Evolutionary conservation across 208 protist species (phyloP), one percentile per base, ranked within the genome.

Genomic region (Balamuthia mandrillaris): DNA sequence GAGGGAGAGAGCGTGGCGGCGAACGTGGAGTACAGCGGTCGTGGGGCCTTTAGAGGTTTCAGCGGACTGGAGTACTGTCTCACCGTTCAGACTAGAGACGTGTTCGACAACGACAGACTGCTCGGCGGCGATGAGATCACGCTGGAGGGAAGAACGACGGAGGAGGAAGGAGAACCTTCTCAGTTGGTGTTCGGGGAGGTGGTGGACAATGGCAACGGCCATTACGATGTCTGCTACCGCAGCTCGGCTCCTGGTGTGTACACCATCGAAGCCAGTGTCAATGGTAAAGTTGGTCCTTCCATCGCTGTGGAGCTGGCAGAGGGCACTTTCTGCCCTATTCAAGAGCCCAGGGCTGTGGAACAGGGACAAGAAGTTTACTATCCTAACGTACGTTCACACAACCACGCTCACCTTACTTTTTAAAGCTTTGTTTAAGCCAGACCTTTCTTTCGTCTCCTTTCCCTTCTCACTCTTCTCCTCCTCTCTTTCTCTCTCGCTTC

Each of bases 21-120:
- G 16, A 84, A 58, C 78, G 27, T 29, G 18, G 16, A 27, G 27
- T 16, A 33, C 24, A 70, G 60, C 37, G 78, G 56, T n/a, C 7
- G 65, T 3, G 78, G 56, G 16, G 52, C 65, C 60, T 84, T 39
- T 52, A 39, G 65, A 2, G 56, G 78, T 49, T 16, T 3, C 10
- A 42, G 31, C 10, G 37, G 35, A 12, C 41, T 52, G 14, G 45
- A 18, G 37, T 84, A 84, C 44, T 84, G 78, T 47, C 31, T 84
- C 56, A 47, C 65, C 56, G 37, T 84, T 33, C 78, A 84, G 58
- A 39, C 70, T 1, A 27, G 51, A 47, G 78, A 84, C 56, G 41
- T 70, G 41, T 84, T 60, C 42, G 56, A 70, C 31, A 84, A 84
- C 78, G 56, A 52, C 12, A 84, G 70, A 41, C 42, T 14, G 10